Conservation (phyloP, 1,284 basidiomycete species). For the Sporisorium iseilematis-ciliati region DNA sequence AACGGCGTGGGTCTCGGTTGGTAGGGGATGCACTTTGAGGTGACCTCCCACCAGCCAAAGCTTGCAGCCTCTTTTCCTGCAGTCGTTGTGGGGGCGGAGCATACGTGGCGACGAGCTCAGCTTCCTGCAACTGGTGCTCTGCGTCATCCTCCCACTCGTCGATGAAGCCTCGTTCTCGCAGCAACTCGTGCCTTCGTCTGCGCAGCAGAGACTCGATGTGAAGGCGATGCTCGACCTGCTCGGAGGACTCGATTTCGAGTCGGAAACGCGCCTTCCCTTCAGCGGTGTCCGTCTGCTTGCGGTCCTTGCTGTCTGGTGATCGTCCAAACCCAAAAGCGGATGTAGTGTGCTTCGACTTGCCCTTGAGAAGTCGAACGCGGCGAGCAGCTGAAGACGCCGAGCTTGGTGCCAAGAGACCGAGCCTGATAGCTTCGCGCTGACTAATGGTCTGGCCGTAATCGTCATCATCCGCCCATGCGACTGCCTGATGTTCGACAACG, state of each 20-base stretch:
- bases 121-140: conserved; percentile 31
- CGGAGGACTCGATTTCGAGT: conserved; percentile 50
- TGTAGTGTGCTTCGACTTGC: background rate
- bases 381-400: conserved; percentile 6
- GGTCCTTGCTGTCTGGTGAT: background rate
- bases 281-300: conserved; percentile 1
- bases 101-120: conserved; percentile 45
- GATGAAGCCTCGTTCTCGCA: conserved; percentile 41
- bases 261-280: conserved; percentile 9
- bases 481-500: conserved; percentile 47
- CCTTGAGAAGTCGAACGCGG: conserved; percentile 10
- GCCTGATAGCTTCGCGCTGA: conserved; percentile 54
- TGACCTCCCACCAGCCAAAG: conserved; percentile 5
- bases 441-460: conserved; percentile 63
- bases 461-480: conserved; percentile 65
- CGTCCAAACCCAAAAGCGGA: conserved; percentile 10
- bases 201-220: conserved; percentile 48
- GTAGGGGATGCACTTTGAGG: conserved; percentile 5
- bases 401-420: conserved; percentile 47
- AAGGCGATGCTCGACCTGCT: conserved; percentile 46
- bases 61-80: conserved; percentile 27
- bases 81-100: conserved; percentile 31
- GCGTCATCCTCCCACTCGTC: conserved; percentile 18
- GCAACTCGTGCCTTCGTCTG: conserved; percentile 36
- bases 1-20: conserved; percentile 18